Evolutionary conservation across 2,329 filamentous ascomycete genomes (phyloP), one percentile per base, ranked within the genome.

Genomic region (Ceratocystis cubensis): DNA sequence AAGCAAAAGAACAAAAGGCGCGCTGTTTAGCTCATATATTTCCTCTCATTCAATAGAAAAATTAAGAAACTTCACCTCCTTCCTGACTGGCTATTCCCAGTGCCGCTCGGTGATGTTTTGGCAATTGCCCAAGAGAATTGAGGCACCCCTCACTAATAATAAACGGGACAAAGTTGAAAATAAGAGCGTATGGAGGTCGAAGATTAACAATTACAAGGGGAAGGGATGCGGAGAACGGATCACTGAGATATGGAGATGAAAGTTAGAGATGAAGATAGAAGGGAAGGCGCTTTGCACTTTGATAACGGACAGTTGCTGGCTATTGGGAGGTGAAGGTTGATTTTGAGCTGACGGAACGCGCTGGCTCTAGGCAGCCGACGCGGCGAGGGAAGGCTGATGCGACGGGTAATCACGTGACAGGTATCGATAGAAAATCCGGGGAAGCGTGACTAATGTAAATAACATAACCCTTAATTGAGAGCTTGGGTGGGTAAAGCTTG

Each of bases 341-440:
- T 37, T 28, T 33, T 33, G 56, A 17, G 15, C 25, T 37, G 46
- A 6, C n/a, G 37, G 28, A 48, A 65, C 63, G 63, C 63, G 63
- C 63, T 57, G 37, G 6, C 10, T 6, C 17, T 28, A 64, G 66
- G 62, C 61, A 67, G 41, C 61, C 28, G 50, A 67, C 66, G 66
- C 62, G 66, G 17, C 37, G 48, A 17, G 61, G 17, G n/a, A 45
- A 20, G 22, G 48, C 28, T 37, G 30, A 15, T 22, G 20, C 22
- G 41, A 64, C 65, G 61, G 61, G 66, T 67, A 20, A 5, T 67
- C 66, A 67, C 62, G 62, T 67, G 66, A 61, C 3, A 10, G 1
- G 5, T 61, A n/a, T 30, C 28, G 8, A 17, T 25, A 33, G 20
- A 41, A 33, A 15, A 10, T 20, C 13, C n/a, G 20, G 61, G 44